Conservation (phyloP, 768 basidiomycete species). For the Leccinum variicolor region DNA sequence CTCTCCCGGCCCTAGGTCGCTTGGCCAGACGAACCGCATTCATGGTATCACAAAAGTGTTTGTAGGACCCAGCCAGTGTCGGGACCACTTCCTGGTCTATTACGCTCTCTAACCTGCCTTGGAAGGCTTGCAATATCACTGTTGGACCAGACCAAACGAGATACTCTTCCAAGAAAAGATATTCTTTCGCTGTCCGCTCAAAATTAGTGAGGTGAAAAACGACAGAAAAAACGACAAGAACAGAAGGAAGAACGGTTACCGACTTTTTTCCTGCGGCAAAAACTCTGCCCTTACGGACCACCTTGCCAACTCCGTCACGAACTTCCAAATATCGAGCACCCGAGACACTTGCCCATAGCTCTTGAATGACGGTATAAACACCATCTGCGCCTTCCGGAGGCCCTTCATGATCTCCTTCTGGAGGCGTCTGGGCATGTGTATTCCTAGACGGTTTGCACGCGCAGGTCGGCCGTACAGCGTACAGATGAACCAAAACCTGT, state of each 20-base stretch:
- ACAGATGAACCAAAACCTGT: conserved; percentile 26
- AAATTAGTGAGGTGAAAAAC: background rate
- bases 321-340: conserved; percentile 7
- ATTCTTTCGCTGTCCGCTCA: background rate
- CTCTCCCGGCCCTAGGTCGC: background rate
- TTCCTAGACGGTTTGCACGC: conserved; percentile 8
- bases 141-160: conserved; percentile 14
- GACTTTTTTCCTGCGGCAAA: conserved; percentile 6
- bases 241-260: background rate
- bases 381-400: conserved; percentile 1
- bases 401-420: background rate
- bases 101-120: background rate
- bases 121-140: conserved; percentile 10
- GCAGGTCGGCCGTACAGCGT: conserved; percentile 10
- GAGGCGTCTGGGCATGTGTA: conserved; percentile 5
- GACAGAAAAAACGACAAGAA: background rate
- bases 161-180: conserved; percentile 5
- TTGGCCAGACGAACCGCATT: background rate
- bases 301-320: conserved; percentile 7
- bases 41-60: conserved; percentile 9
- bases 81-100: conserved; percentile 11
- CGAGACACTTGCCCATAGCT: background rate
- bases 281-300: conserved; percentile 10
- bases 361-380: conserved; percentile 8
- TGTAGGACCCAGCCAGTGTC: conserved; percentile 1